These are phyloP conservation scores for Nicotiana sylvestris DNA, from an alignment of 257 asterid genomes.

Conservation along the genomic window DNA sequence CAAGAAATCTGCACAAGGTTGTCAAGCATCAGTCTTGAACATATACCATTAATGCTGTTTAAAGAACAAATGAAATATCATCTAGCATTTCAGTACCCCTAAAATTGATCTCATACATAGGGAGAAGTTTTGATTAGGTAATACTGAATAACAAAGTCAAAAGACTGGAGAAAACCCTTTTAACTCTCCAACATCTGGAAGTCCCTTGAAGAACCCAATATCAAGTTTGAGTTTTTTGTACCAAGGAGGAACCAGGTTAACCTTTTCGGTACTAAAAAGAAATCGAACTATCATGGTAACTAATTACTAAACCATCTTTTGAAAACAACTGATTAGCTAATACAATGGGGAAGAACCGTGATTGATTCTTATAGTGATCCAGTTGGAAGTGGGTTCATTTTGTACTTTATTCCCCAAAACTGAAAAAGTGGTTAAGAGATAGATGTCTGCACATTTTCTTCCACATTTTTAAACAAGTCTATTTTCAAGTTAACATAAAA, in stretches of 20 bases:
- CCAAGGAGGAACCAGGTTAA: background rate
- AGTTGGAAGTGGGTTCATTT: background rate
- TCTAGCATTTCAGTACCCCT: background rate
- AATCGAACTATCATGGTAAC: background rate
- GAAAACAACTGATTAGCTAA: background rate
- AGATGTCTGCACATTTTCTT: background rate
- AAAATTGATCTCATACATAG: background rate
- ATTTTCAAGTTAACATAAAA: background rate
- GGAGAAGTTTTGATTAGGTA: background rate
- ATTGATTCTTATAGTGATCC: background rate
- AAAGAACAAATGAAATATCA: slow-evolving; percentile 3
- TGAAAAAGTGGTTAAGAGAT: background rate
- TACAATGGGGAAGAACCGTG: background rate
- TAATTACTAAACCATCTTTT: background rate
- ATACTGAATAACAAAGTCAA: background rate
- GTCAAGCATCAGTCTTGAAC: background rate
- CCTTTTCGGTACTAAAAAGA: background rate
- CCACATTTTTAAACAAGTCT: background rate
- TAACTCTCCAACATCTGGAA: background rate
- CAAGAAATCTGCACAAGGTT: slow-evolving; percentile 56
- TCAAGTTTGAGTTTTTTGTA: background rate
- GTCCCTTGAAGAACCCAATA: background rate
- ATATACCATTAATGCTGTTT: background rate
- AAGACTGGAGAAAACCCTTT: background rate
- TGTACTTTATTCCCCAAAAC: background rate